Evolutionary conservation across 2,329 filamentous ascomycete species (phyloP), one percentile per base, ranked within the genome.

Genomic region (Alternaria ventricosa): DNA sequence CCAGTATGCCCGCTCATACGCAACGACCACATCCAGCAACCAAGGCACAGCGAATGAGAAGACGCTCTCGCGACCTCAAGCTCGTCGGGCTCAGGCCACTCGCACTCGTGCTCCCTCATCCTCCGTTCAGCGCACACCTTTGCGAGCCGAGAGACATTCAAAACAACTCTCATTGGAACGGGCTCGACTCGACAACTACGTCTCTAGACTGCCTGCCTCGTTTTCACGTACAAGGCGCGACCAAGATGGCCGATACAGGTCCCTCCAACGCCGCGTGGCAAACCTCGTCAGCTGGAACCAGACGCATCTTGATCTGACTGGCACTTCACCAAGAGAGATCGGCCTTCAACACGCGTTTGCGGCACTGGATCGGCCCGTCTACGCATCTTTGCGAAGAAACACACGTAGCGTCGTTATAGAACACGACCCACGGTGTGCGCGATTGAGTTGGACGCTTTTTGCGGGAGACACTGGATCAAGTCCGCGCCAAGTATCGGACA

Each of bases 191-290:
- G 28, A 55, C 20, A 67, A 61, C 3, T 64, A 68, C 41, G 33
- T 72, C 60, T 46, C 61, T 25, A 54, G 54, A 41, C 36, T 62
- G 7, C 58, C 63, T 25, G 11, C 63, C 22, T 13, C 20, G 22
- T 30, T 61, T 15, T 27, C 44, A 10, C 25, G 3, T 3, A 6
- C 28, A 11, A 28, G 30, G 11, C 54, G 60, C 18, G 20, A 61
- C 57, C 36, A 41, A 45, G 54, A 71, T 28, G 76, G 75, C n/a
- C 70, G 69, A 47, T 78, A 77, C 59, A 61, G 76, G 28, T 76
- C 75, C 18, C 63, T 79, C 23, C 47, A 43, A 15, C 75, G 76
- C 15, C 71, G 74, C 13, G 63, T 77, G n/a, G 51, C 66, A 55
- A 71, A 66, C 22, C 65, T 73, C 22, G 27, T 53, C 23, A 57